A percentile compares a stretch with the other conserved stretches of the same genome.
These are phyloP conservation scores for Datisca glomerata DNA, from an alignment of 306 rosid genomes.

Conservation along the genomic window DNA sequence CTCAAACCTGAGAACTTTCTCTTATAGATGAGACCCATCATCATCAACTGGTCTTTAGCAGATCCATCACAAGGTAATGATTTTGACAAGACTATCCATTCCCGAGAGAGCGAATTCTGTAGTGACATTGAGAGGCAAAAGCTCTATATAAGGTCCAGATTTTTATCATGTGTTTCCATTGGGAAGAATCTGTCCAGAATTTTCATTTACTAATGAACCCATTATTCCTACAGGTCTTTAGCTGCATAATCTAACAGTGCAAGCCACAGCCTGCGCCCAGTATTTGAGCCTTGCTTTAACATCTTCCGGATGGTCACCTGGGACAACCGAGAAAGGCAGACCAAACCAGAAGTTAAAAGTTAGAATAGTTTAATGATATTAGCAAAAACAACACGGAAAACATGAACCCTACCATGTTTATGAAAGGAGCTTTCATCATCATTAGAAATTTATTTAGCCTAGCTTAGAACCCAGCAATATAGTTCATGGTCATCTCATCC, in stretches of 20 bases:
- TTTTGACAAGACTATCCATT: slow-evolving; percentile 4
- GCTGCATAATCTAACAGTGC: slow-evolving; percentile 75
- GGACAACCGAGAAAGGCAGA: slow-evolving; percentile 5
- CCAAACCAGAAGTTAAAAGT: too few relatives aligned
- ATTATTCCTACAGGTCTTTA: slow-evolving; percentile 6
- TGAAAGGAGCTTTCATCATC: too few relatives aligned
- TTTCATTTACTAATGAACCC: neutral
- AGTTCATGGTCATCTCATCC: too few relatives aligned
- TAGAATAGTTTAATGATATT: too few relatives aligned
- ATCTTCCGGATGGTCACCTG: slow-evolving; percentile 89
- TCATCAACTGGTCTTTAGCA: neutral
- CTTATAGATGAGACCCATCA: slow-evolving; percentile 5
- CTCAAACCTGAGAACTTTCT: slow-evolving; percentile 12
- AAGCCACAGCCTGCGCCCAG: slow-evolving; percentile 94
- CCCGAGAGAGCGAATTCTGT: too few relatives aligned
- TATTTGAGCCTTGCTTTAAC: slow-evolving; percentile 86
- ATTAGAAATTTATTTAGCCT: too few relatives aligned
- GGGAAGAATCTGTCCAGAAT: slow-evolving; percentile 2
- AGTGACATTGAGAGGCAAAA: too few relatives aligned
- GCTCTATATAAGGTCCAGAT: too few relatives aligned
- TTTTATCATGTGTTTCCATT: neutral
- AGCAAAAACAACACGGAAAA: too few relatives aligned
- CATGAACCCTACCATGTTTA: too few relatives aligned
- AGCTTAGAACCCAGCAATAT: too few relatives aligned
- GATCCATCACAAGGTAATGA: neutral